Evolutionary conservation across 2,329 filamentous ascomycete genomes (phyloP).

Genomic region (Parastagonospora avenae): DNA sequence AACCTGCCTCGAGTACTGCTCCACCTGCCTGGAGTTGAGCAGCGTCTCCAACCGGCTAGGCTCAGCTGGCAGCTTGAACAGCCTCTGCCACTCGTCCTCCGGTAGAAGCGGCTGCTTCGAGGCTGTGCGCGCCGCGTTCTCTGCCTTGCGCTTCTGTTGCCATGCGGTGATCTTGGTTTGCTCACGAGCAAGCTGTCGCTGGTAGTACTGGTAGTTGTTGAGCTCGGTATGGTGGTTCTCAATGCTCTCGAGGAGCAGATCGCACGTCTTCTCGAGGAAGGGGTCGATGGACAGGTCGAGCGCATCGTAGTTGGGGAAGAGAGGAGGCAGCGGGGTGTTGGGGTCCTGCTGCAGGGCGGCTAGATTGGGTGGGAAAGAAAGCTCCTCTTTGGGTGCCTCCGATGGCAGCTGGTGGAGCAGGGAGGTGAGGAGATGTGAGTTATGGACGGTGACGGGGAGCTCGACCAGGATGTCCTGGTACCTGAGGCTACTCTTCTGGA

Average conservation of each 20-base stretch:
- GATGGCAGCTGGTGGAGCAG: constrained; percentile 91
- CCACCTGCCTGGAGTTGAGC: constrained; percentile 92
- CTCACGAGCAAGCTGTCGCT: constrained; percentile 89
- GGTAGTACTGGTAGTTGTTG: constrained; percentile 99
- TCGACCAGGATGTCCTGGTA: constrained; percentile 95
- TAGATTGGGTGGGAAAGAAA: constrained; percentile 78
- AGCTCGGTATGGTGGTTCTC: constrained; percentile 98
- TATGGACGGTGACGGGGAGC: constrained; percentile 87
- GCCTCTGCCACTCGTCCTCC: constrained; percentile 96
- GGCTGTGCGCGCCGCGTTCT: constrained; percentile 83
- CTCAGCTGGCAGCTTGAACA: constrained; percentile 97
- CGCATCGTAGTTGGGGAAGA: constrained; percentile 86
- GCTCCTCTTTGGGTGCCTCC: constrained; percentile 66
- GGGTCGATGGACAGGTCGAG: constrained; percentile 95
- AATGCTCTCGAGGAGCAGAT: constrained; percentile 93
- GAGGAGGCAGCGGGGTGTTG: constrained; percentile 63
- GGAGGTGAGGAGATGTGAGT: constrained; percentile 94
- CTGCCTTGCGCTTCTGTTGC: constrained; percentile 95
- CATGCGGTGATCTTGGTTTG: constrained; percentile 96
- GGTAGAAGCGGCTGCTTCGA: constrained; percentile 89
- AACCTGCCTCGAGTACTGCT: constrained; percentile 97
- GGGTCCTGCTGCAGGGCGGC: constrained; percentile 73
- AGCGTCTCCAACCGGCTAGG: constrained; percentile 91
- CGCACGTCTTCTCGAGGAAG: constrained; percentile 97
- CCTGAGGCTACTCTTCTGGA: constrained; percentile 91